Conservation (phyloP, 1,284 basidiomycete genomes). For the Cryptococcus depauperatus region DNA sequence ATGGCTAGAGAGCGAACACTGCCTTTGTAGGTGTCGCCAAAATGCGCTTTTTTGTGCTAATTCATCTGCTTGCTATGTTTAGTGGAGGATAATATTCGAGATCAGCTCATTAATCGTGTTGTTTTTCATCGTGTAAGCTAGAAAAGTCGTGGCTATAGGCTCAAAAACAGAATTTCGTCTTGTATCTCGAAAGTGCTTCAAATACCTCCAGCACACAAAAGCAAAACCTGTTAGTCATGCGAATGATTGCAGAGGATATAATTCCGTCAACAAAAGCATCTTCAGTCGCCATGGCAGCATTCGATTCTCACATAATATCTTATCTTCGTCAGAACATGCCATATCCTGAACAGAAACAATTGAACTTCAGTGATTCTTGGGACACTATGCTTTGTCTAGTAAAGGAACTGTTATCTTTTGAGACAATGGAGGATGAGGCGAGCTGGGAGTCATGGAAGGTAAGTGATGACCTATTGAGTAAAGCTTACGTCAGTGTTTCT, state of each 20-base stretch:
- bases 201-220: background rate
- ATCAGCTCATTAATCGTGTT: conserved; percentile 9
- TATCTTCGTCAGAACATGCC: conserved; percentile 66
- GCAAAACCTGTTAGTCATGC: conserved; percentile 6
- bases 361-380: conserved; percentile 53
- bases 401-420: conserved; percentile 48
- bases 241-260: conserved; percentile 3
- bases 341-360: conserved; percentile 55
- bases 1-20: conserved; percentile 47
- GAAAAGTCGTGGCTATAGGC: background rate
- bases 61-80: background rate
- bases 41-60: background rate
- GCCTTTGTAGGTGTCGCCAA: conserved; percentile 7
- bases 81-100: conserved; percentile 4
- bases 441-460: conserved; percentile 11
- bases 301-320: conserved; percentile 30
- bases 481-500: background rate
- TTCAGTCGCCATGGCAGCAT: background rate
- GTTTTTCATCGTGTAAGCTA: conserved; percentile 13
- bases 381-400: conserved; percentile 50
- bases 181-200: conserved; percentile 5
- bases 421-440: background rate
- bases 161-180: conserved; percentile 9
- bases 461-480: conserved; percentile 4
- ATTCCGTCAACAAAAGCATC: background rate